Base-by-base conservation (phyloP, 2,329 filamentous ascomycete genomes). In the Arthrinium phaeospermum region DNA sequence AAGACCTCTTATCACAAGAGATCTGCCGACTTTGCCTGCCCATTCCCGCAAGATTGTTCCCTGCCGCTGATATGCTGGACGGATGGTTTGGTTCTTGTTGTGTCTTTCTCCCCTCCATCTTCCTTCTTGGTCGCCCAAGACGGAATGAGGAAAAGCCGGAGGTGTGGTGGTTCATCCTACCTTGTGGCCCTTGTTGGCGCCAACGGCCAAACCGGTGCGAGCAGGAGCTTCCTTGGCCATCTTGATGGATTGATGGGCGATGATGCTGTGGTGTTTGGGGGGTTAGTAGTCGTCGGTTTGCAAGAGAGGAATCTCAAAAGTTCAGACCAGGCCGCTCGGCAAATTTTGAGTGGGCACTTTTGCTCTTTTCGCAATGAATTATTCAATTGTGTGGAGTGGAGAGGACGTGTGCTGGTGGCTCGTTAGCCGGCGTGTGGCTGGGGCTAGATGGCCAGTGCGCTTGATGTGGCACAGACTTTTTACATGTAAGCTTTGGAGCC, bases 151-250 rank as follows among this genome's bases (percentile, higher is more conserved):
- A 37, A 70, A 51, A 64, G 68, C 71, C 72, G 76, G 24, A 68
- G 67, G 44, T 41, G 24, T 57, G 47, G 37, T 44, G 68, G 72
- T 74, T 78, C 77, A 81, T 80, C 88, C 85, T 91, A 91, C 90
- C 68, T 70, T 70, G 86, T 90, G 86, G 83, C 90, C 88, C 79
- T 87, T 88, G 88, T 91, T 91, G 80, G 87, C 82, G 83, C 90
- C 90, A 81, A 70, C 68, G 47, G 68, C 14, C 53, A 73, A 68
- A 64, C 72, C 90, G 84, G 84, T 85, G 80, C 86, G 87, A 81
- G 86, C 85, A 79, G 87, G 84, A 75, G 86, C 83, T 85, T 90
- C 89, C 84, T 88, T 89, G 80, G 88, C 89, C 89, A 91, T 91
- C 75, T 72, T 74, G 70, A 72, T 70, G 61, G 72, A 73, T 75